Conservation (phyloP, 2,329 filamentous ascomycete species). For the Xylaria sp. region DNA sequence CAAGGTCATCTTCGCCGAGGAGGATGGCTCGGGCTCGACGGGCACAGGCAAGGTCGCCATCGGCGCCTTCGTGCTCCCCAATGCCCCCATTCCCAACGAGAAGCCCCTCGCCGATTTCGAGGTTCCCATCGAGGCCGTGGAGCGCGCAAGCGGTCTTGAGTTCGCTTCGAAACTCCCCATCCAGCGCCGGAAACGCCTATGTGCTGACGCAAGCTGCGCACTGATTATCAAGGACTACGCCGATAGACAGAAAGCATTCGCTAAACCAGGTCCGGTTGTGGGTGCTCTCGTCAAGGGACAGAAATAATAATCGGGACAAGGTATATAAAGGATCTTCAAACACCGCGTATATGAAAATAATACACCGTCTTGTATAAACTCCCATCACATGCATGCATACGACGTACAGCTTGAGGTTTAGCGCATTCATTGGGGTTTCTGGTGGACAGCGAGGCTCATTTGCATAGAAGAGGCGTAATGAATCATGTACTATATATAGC, state of each 20-base stretch:
- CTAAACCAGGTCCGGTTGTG: conserved; percentile 17
- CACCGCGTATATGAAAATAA: conserved; percentile 18
- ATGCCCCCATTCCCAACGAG: conserved; percentile 85
- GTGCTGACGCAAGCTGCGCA: conserved; percentile 85
- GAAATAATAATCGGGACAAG: conserved; percentile 2
- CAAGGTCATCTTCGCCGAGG: conserved; percentile 97
- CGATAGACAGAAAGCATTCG: conserved; percentile 68
- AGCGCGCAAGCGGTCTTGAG: conserved; percentile 90
- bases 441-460: not conserved
- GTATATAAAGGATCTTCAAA: not conserved
- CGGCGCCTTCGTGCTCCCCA: conserved; percentile 94
- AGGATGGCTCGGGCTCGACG: conserved; percentile 62
- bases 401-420: conserved; percentile 8
- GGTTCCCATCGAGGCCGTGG: conserved; percentile 91
- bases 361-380: conserved; percentile 26
- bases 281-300: conserved; percentile 32
- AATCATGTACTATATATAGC: conserved; percentile 24
- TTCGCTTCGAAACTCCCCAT: conserved; percentile 84
- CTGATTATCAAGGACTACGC: conserved; percentile 84
- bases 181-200: conserved; percentile 80
- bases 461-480: conserved; percentile 20
- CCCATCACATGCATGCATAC: not conserved
- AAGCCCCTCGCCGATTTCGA: conserved; percentile 93
- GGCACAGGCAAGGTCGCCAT: conserved; percentile 77
- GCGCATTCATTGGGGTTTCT: not conserved